Conservation (phyloP, 192 early-diverging fungal species). For the Coemansia brasiliensis region DNA sequence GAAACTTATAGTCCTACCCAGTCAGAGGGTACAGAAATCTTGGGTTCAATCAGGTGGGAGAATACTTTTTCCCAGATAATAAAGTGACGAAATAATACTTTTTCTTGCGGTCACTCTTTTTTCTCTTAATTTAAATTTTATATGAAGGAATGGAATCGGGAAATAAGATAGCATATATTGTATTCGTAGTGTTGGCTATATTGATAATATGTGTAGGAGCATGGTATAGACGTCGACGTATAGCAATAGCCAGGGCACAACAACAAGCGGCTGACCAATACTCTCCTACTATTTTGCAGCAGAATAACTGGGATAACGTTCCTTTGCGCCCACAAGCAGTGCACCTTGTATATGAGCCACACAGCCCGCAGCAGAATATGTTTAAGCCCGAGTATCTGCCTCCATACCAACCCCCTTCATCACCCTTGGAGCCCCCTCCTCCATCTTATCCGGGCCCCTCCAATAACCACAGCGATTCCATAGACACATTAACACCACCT, state of each 20-base stretch:
- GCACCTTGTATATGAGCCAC: constrained; percentile 3
- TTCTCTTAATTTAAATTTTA: constrained; percentile 6
- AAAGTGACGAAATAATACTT: not conserved
- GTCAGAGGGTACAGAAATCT: no score
- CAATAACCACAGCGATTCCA: not conserved
- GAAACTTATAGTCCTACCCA: no score
- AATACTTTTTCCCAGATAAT: no score
- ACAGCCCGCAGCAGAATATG: not conserved
- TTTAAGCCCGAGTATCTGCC: constrained; percentile 27
- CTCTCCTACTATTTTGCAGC: not conserved
- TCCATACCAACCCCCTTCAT: constrained; percentile 13
- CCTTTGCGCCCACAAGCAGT: constrained; percentile 2
- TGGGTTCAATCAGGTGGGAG: no score
- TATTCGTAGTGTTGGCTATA: constrained; percentile 9
- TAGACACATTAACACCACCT: not conserved
- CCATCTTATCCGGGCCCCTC: not conserved
- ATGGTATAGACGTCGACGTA: constrained; percentile 13
- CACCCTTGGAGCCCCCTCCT: not conserved
- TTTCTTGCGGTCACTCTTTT: constrained; percentile 7
- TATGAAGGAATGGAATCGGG: not conserved
- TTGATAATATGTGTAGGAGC: constrained; percentile 2
- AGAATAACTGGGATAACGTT: not conserved
- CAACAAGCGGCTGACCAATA: constrained; percentile 6
- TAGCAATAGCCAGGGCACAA: not conserved
- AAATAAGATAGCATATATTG: constrained; percentile 9